Evolutionary conservation across 768 basidiomycete species (phyloP), one percentile per base, ranked within the genome.

Genomic region (Coprinopsis sp.): DNA sequence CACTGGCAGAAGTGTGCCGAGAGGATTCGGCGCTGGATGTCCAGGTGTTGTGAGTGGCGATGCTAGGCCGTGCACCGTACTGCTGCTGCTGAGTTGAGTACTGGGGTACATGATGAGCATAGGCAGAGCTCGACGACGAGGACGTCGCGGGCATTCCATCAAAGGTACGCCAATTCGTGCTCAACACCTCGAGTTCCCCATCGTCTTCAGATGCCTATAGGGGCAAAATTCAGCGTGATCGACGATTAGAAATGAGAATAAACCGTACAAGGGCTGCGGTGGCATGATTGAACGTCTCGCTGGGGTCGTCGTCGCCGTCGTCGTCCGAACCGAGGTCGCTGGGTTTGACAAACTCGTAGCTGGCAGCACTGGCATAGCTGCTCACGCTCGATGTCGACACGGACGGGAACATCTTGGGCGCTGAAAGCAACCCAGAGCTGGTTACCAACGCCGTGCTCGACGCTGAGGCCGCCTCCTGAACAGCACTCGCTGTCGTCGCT

Each of bases 301-400:
- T 52, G 19, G 66, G 64, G 47, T 63, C 62, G n/a, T 68, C 65
- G 36, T 65, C 62, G 47, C 66, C 65, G 39, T 73, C 71, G 21
- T 70, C 66, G 52, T 64, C 64, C 14, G 67, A 63, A 48, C 59
- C 59, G 48, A 76, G 64, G 29, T 69, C 66, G 21, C 65, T 67
- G 10, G 72, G 69, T 51, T 70, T 68, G 31, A 76, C 72, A 25
- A 74, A 60, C 11, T 68, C 70, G 55, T 73, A 76, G 51, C 64
- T 68, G n/a, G n/a, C n/a, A n/a, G n/a, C n/a, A n/a, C n/a, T n/a
- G n/a, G n/a, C n/a, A n/a, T n/a, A n/a, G n/a, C n/a, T 6, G 65
- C 67, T 27, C 56, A 54, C 24, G 64, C 56, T 7, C 24, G 63
- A 60, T 31, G 61, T 58, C 10, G 66, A 66, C 16, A 70, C 56